A percentile compares a stretch with the other conserved stretches of the same genome.
These are phyloP conservation scores for Tetraselmis chui DNA, from an alignment of 139 green algal genomes.

Conservation along the genomic window DNA sequence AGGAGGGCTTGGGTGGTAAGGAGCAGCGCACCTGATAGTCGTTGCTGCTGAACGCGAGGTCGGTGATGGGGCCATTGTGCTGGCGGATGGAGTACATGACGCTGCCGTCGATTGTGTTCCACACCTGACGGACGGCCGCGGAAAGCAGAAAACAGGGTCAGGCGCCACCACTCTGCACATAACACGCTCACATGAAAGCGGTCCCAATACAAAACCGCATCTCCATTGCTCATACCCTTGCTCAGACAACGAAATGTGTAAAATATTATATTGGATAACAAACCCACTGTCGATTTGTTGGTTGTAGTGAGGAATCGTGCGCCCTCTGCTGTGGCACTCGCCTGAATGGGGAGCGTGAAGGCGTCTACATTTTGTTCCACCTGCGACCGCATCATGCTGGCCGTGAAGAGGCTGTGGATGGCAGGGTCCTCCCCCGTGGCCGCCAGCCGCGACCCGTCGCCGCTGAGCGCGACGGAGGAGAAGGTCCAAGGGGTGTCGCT, in stretches of 20 bases:
- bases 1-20: no score
- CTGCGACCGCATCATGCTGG: neutral
- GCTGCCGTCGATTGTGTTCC: neutral
- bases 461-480: neutral
- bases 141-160: no score
- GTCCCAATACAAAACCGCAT: no score
- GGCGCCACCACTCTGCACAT: no score
- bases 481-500: neutral
- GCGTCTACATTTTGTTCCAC: neutral
- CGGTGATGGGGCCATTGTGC: neutral
- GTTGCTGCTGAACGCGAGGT: neutral
- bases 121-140: no score
- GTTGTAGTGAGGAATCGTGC: no score
- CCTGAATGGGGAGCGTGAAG: neutral
- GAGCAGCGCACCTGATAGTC: neutral
- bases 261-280: no score
- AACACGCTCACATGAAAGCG: no score
- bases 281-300: no score
- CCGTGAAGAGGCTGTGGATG: neutral
- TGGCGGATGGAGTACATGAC: neutral
- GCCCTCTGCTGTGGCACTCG: no score
- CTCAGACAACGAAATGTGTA: no score
- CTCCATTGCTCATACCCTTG: no score
- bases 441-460: neutral
- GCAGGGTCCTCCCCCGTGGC: neutral